These are phyloP conservation scores for Colletotrichum ledebouriae DNA, from an alignment of 2,329 filamentous ascomycete species.

Conservation along the genomic window DNA sequence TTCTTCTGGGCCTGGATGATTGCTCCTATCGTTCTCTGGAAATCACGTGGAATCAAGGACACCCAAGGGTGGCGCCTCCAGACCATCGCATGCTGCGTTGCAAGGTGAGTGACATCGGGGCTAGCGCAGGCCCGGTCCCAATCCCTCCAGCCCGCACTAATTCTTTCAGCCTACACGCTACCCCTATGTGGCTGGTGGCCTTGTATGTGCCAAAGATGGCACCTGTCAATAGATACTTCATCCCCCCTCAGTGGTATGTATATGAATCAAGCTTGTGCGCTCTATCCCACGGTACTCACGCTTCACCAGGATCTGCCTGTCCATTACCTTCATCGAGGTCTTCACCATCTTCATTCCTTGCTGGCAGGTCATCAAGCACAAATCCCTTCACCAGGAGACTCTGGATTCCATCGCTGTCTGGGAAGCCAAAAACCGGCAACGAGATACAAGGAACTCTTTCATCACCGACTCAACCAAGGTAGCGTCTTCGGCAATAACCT, in stretches of 20 bases:
- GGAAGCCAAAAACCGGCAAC: slow-evolving; percentile 52
- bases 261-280: slow-evolving; percentile 8
- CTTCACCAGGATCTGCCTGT: slow-evolving; percentile 64
- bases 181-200: slow-evolving; percentile 76
- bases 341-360: slow-evolving; percentile 75
- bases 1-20: slow-evolving; percentile 73
- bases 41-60: slow-evolving; percentile 71
- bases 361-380: slow-evolving; percentile 65
- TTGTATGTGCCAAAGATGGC: slow-evolving; percentile 65
- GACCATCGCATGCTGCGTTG: slow-evolving; percentile 66
- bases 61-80: slow-evolving; percentile 76
- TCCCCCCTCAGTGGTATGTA: slow-evolving; percentile 73
- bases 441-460: slow-evolving; percentile 23
- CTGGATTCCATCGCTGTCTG: slow-evolving; percentile 63
- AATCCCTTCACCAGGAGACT: slow-evolving; percentile 60
- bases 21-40: slow-evolving; percentile 72
- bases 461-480: slow-evolving; percentile 49
- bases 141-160: slow-evolving; percentile 19
- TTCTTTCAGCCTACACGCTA: slow-evolving; percentile 68
- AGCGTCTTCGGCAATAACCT: slow-evolving; percentile 34
- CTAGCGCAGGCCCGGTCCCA: slow-evolving; percentile 26
- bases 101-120: slow-evolving; percentile 53
- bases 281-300: not conserved
- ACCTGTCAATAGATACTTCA: slow-evolving; percentile 65
- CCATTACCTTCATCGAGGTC: slow-evolving; percentile 73